Evolutionary conservation across 2,329 filamentous ascomycete species (phyloP).

Genomic region (Akanthomyces dipterigenus): DNA sequence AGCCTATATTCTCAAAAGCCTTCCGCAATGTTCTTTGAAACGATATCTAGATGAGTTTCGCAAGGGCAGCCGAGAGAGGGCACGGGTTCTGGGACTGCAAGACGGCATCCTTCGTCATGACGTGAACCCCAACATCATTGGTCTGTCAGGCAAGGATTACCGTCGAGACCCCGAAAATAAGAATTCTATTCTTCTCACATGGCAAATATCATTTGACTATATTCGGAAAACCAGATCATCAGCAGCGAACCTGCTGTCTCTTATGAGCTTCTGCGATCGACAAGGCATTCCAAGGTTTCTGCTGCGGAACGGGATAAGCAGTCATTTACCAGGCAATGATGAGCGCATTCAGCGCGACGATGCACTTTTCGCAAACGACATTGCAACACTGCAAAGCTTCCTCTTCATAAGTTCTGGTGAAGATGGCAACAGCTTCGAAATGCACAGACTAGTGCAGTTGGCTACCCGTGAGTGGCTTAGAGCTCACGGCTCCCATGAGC

Average conservation of each 20-base stretch:
- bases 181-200: conserved; percentile 23
- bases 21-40: conserved; percentile 18
- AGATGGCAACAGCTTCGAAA: conserved; percentile 23
- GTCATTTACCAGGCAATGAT: conserved; percentile 7
- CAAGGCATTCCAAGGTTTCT: conserved; percentile 11
- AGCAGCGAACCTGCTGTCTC: neutral
- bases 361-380: conserved; percentile 21
- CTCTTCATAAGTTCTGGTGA: conserved; percentile 22
- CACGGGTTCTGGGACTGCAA: conserved; percentile 21
- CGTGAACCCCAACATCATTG: too few species aligned
- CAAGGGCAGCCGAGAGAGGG: conserved; percentile 21
- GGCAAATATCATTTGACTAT: conserved; percentile 27
- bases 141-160: conserved; percentile 8
- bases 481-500: conserved; percentile 7
- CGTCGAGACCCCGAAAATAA: conserved; percentile 19
- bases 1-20: conserved; percentile 21
- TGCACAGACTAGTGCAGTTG: conserved; percentile 31
- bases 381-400: conserved; percentile 24
- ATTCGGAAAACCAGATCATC: conserved; percentile 18
- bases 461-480: conserved; percentile 20
- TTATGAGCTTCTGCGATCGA: conserved; percentile 7
- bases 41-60: conserved; percentile 26
- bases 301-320: neutral
- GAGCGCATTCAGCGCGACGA: conserved; percentile 7
- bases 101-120: neutral